These are phyloP conservation scores for Elongisporangium anandrum DNA, from an alignment of 352 stramenopile genomes.

Conservation along the genomic window DNA sequence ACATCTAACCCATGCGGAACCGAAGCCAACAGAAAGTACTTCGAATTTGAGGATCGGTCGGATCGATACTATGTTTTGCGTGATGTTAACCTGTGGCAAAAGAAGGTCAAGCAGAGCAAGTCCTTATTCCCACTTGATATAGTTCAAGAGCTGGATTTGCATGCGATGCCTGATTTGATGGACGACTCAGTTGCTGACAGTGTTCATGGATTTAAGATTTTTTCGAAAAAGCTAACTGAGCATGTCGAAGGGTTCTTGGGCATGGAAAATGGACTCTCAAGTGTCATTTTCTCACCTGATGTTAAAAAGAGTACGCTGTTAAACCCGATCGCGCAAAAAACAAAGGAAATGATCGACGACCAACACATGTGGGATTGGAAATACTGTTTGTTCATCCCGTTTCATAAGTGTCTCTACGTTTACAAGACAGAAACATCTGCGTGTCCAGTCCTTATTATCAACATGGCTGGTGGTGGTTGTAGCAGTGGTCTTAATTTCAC, in stretches of 20 bases:
- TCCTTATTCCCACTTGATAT: constrained; percentile 65
- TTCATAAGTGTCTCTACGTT: constrained; percentile 48
- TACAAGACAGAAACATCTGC: constrained; percentile 45
- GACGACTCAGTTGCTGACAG: neutral
- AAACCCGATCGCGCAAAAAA: constrained; percentile 34
- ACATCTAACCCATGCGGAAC: constrained; percentile 10
- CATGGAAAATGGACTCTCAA: constrained; percentile 39
- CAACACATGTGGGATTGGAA: constrained; percentile 64
- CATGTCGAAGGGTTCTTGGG: constrained; percentile 57
- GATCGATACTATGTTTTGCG: constrained; percentile 55
- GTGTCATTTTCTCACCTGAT: constrained; percentile 38
- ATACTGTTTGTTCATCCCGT: constrained; percentile 59
- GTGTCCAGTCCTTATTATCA: constrained; percentile 36
- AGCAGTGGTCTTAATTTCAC: constrained; percentile 38
- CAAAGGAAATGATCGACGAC: constrained; percentile 29
- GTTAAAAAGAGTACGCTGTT: constrained; percentile 21
- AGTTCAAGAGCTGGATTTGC: constrained; percentile 57
- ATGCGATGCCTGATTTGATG: constrained; percentile 6
- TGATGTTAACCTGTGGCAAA: constrained; percentile 45
- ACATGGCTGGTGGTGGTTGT: constrained; percentile 45
- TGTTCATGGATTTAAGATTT: constrained; percentile 17
- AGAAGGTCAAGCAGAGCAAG: constrained; percentile 21
- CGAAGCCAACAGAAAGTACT: constrained; percentile 30
- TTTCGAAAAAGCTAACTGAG: constrained; percentile 54
- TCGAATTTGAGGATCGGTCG: constrained; percentile 34